phyloP scores from a whole-genome alignment of 371 early-diverging fungal genomes.

The Cokeromyces recurvatus region DNA sequence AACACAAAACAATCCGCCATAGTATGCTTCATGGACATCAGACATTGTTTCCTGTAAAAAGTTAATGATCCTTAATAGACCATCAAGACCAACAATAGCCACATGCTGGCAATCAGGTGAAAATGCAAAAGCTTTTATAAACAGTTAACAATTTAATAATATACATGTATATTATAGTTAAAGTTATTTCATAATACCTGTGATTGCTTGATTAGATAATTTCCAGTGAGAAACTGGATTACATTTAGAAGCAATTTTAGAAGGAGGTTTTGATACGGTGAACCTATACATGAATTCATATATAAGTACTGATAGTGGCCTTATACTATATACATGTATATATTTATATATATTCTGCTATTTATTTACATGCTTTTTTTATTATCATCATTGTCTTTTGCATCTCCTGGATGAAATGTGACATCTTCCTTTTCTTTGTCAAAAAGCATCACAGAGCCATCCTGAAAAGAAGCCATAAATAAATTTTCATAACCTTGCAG shows the following conservation, averaged over 20 bases:
- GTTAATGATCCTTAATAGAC: slow-evolving; percentile 71
- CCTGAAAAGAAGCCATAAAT: slow-evolving; percentile 82
- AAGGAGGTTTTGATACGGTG: slow-evolving; percentile 47
- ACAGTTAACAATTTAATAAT: background rate
- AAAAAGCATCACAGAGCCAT: slow-evolving; percentile 76
- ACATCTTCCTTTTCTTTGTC: slow-evolving; percentile 89
- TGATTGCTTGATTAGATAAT: slow-evolving; percentile 57
- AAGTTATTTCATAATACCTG: no score
- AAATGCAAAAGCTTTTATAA: slow-evolving; percentile 63
- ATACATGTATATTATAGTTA: no score
- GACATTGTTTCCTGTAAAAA: slow-evolving; percentile 60
- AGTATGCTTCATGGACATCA: slow-evolving; percentile 78
- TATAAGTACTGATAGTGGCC: no score
- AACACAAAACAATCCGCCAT: slow-evolving; percentile 83
- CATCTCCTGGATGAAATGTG: slow-evolving; percentile 30
- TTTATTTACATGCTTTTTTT: slow-evolving; percentile 2
- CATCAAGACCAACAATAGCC: slow-evolving; percentile 76
- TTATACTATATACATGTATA: no score
- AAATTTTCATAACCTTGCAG: slow-evolving; percentile 81
- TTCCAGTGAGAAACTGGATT: slow-evolving; percentile 79
- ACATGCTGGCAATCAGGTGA: slow-evolving; percentile 86
- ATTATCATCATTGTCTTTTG: background rate
- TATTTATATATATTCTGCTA: no score
- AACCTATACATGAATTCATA: slow-evolving; percentile 38
- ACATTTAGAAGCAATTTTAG: slow-evolving; percentile 47